Conservation (phyloP, 371 early-diverging fungal genomes). For the Encephalitozoon intestinalis region DNA sequence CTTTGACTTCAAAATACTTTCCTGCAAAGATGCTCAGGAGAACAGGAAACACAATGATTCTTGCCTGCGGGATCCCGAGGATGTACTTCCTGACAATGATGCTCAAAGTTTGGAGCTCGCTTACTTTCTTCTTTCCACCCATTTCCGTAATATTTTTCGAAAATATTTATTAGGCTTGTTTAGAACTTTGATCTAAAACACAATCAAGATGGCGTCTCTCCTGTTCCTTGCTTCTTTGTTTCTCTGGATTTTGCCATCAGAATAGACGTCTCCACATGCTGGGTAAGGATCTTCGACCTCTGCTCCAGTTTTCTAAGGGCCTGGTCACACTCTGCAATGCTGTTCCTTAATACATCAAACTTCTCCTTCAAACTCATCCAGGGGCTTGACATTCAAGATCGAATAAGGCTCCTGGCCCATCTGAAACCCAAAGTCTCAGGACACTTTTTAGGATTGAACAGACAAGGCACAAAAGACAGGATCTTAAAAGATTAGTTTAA, state of each 20-base stretch:
- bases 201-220: not conserved
- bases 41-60: conserved; percentile 12
- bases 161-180: conserved; percentile 5
- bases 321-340: conserved; percentile 21
- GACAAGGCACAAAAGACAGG: not conserved
- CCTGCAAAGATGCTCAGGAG: conserved; percentile 12
- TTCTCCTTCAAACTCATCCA: conserved; percentile 2
- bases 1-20: conserved; percentile 17
- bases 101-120: not conserved
- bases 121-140: not conserved
- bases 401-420: too few relatives aligned
- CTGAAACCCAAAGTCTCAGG: too few relatives aligned
- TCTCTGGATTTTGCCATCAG: not conserved
- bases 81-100: conserved; percentile 18
- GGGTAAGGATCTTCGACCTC: conserved; percentile 1
- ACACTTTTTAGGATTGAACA: too few relatives aligned
- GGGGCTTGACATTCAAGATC: too few relatives aligned
- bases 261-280: not conserved
- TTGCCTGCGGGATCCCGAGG: not conserved
- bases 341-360: not conserved
- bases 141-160: not conserved
- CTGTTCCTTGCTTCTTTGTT: not conserved
- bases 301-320: conserved; percentile 16
- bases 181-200: not conserved
- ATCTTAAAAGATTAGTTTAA: not conserved